Percentiles rank a stretch among this genome's conserved stretches.
phyloP scores from a whole-genome alignment of 805 yeast genomes.

The Yamadazyma takamatsuzukensis region DNA sequence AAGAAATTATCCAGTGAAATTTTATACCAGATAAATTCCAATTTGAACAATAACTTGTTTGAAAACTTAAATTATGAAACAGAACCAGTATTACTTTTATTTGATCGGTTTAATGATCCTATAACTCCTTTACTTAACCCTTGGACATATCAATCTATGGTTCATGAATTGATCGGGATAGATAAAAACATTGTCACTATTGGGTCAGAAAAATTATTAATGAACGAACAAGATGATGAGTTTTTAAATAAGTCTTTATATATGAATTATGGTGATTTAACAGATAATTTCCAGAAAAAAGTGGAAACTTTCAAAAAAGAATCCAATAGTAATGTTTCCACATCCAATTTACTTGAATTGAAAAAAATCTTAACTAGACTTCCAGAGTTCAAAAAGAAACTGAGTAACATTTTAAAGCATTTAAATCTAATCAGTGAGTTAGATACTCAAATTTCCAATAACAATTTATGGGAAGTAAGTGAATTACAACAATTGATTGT shows the following conservation, averaged over 20 bases:
- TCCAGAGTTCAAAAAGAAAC: constrained; percentile 88
- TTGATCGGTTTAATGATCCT: constrained; percentile 89
- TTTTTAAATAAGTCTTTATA: constrained; percentile 81
- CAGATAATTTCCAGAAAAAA: constrained; percentile 80
- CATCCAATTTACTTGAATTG: constrained; percentile 75
- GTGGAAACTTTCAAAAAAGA: constrained; percentile 78
- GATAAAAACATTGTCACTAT: constrained; percentile 75
- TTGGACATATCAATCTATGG: constrained; percentile 98
- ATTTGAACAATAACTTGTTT: constrained; percentile 56
- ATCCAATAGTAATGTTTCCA: constrained; percentile 70
- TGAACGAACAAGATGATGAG: constrained; percentile 61
- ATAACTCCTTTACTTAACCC: constrained; percentile 89
- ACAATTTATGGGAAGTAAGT: constrained; percentile 76
- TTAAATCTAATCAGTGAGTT: constrained; percentile 86
- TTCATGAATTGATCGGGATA: constrained; percentile 86
- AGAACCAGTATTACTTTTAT: constrained; percentile 67
- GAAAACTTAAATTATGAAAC: constrained; percentile 64
- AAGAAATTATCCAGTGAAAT: constrained; percentile 68
- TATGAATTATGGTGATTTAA: constrained; percentile 90
- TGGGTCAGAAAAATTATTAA: constrained; percentile 43
- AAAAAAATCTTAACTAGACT: constrained; percentile 86
- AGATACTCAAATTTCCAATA: constrained; percentile 63
- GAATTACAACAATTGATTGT: constrained; percentile 87
- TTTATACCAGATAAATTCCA: constrained; percentile 51
- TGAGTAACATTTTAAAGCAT: constrained; percentile 87